A percentile compares a stretch with the other conserved stretches of the same genome.
These are phyloP conservation scores for Pleurotus platypus DNA, from an alignment of 768 basidiomycete species.

Conservation along the genomic window DNA sequence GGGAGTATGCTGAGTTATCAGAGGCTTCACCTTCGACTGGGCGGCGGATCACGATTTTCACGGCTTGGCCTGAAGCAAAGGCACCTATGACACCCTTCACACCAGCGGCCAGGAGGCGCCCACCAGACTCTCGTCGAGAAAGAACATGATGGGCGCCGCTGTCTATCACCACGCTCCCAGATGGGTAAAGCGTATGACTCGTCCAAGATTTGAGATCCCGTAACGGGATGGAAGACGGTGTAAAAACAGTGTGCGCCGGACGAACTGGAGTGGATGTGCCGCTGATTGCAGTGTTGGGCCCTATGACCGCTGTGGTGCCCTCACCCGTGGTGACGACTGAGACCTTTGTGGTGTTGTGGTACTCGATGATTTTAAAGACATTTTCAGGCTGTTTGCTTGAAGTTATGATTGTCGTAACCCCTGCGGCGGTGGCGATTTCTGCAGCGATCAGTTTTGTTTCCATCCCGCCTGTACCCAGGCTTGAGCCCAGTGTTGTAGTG, in stretches of 20 bases:
- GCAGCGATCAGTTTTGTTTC: conserved; percentile 98
- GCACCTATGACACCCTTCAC: conserved; percentile 83
- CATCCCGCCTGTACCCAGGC: conserved; percentile 97
- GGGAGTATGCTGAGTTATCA: conserved; percentile 31
- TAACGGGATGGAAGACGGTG: conserved; percentile 65
- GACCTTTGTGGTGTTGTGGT: conserved; percentile 47
- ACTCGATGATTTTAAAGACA: conserved; percentile 81
- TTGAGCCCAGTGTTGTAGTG: conserved; percentile 88
- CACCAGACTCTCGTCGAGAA: conserved; percentile 82
- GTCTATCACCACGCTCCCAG: conserved; percentile 88
- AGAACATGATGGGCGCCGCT: conserved; percentile 85
- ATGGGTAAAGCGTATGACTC: conserved; percentile 86
- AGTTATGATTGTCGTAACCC: conserved; percentile 88
- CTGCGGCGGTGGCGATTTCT: conserved; percentile 93
- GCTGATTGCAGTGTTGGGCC: conserved; percentile 12
- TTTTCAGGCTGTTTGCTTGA: conserved; percentile 75
- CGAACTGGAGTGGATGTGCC: conserved; percentile 24
- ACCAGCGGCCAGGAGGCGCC: conserved; percentile 87
- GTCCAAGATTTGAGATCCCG: conserved; percentile 95
- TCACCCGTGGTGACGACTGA: conserved; percentile 31
- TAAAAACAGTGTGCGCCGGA: conserved; percentile 89
- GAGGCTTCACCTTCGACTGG: conserved; percentile 25
- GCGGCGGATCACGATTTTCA: conserved; percentile 67
- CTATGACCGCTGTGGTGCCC: conserved; percentile 18
- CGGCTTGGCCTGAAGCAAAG: conserved; percentile 94